A percentile compares a stretch with the other conserved stretches of the same genome.
These are phyloP conservation scores for Debaryomyces hansenii DNA, from an alignment of 805 yeast species.

Conservation along the genomic window DNA sequence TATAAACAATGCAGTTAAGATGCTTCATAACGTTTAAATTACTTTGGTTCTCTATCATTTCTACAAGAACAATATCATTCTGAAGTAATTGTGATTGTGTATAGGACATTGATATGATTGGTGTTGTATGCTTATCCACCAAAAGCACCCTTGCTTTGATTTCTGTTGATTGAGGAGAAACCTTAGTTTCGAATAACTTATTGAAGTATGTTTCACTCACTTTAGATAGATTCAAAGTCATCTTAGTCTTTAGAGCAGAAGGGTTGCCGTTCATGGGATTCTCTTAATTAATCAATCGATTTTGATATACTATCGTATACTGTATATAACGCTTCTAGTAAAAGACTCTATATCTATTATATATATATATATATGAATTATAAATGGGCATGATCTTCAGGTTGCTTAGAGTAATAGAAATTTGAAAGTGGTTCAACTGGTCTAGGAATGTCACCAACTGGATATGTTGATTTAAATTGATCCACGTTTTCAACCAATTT, in stretches of 20 bases:
- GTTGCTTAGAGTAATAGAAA: slow-evolving; percentile 22
- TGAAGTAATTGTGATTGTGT: slow-evolving; percentile 83
- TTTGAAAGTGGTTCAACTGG: slow-evolving; percentile 40
- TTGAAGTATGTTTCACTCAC: slow-evolving; percentile 31
- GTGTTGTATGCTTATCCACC: slow-evolving; percentile 77
- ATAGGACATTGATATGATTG: slow-evolving; percentile 82
- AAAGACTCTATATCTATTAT: neutral
- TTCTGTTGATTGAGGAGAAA: slow-evolving; percentile 18
- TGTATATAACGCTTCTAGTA: slow-evolving; percentile 3
- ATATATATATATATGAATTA: slow-evolving; percentile 4
- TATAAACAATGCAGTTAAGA: slow-evolving; percentile 74
- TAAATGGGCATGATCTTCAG: slow-evolving; percentile 16
- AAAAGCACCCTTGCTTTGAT: slow-evolving; percentile 67
- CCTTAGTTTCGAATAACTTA: slow-evolving; percentile 23
- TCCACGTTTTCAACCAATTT: slow-evolving; percentile 44
- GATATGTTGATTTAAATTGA: slow-evolving; percentile 54
- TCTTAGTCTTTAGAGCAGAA: slow-evolving; percentile 2
- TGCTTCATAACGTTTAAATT: slow-evolving; percentile 64
- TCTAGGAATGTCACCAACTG: slow-evolving; percentile 59
- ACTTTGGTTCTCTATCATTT: slow-evolving; percentile 55
- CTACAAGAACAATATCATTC: slow-evolving; percentile 83
- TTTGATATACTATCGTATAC: neutral
- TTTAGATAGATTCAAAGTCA: slow-evolving; percentile 27
- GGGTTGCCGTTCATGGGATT: neutral
- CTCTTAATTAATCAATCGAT: no score